These are phyloP conservation scores for Kwoniella bestiolae DNA, from an alignment of 768 basidiomycete species.

Conservation along the genomic window DNA sequence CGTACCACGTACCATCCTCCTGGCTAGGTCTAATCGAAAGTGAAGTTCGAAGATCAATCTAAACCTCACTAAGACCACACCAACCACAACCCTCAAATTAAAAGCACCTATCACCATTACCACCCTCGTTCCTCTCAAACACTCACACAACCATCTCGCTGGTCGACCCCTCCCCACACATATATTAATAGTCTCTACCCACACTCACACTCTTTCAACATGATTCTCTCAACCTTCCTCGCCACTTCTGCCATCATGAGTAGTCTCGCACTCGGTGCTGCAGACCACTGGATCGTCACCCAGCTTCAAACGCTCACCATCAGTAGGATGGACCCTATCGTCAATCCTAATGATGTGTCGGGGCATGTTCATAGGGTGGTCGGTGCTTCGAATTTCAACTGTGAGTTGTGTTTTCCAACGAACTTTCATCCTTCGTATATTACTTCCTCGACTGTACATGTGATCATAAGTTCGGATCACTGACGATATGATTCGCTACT, in stretches of 20 bases:
- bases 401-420: conserved; percentile 16
- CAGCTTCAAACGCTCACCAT: conserved; percentile 28
- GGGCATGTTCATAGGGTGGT: conserved; percentile 53
- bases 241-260: background rate
- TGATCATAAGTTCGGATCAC: conserved; percentile 5
- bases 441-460: background rate
- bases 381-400: conserved; percentile 50
- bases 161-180: conserved; percentile 5
- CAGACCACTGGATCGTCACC: conserved; percentile 37
- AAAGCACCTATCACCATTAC: background rate
- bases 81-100: background rate
- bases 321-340: conserved; percentile 56
- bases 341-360: conserved; percentile 45
- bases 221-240: too few species aligned
- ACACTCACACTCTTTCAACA: background rate
- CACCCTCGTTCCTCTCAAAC: background rate
- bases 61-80: background rate
- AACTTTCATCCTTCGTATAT: background rate
- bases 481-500: background rate
- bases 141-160: conserved; percentile 1
- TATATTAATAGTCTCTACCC: conserved; percentile 6
- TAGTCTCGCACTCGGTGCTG: conserved; percentile 2
- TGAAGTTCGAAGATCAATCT: background rate
- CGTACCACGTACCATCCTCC: too few species aligned
- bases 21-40: too few species aligned